Evolutionary conservation across 495 filamentous ascomycete species (phyloP).

Genomic region (Amorphotheca resinae): DNA sequence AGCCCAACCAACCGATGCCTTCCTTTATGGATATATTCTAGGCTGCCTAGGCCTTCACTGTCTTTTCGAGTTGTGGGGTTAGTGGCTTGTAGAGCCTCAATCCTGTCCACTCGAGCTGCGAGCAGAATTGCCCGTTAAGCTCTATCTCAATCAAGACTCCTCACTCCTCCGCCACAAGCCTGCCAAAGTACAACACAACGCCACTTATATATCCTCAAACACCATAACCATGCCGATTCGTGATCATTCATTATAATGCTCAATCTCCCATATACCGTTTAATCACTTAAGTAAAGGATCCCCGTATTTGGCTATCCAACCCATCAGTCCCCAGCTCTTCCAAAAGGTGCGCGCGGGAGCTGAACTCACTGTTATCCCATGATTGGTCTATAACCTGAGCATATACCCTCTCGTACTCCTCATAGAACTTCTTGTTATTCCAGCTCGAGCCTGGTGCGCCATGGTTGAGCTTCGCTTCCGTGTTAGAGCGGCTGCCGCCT

Average conservation of each 20-base stretch:
- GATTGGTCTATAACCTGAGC: conserved; percentile 8
- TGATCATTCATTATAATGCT: background rate
- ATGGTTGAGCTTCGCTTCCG: conserved; percentile 9
- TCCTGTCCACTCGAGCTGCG: background rate
- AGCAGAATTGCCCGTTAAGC: too few relatives aligned
- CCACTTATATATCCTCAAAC: conserved; percentile 7
- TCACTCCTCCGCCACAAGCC: too few relatives aligned
- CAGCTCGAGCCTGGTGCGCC: conserved; percentile 19
- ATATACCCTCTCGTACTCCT: conserved; percentile 19
- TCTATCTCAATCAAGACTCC: too few relatives aligned
- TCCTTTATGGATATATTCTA: too few relatives aligned
- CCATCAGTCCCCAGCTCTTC: conserved; percentile 4
- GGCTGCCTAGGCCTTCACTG: too few relatives aligned
- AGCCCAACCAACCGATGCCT: too few relatives aligned
- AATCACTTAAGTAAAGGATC: conserved; percentile 19
- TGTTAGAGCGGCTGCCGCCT: conserved; percentile 8
- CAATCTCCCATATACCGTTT: background rate
- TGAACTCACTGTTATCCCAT: conserved; percentile 13
- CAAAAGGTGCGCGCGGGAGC: too few relatives aligned
- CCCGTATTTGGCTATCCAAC: conserved; percentile 13
- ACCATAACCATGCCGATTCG: background rate
- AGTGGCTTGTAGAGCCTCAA: background rate
- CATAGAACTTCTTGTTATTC: conserved; percentile 18
- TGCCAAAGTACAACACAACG: too few relatives aligned
- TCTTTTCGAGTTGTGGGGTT: too few relatives aligned